phyloP scores from a whole-genome alignment of 169 alveolate genomes.

The Cryptosporidium ubiquitum region DNA sequence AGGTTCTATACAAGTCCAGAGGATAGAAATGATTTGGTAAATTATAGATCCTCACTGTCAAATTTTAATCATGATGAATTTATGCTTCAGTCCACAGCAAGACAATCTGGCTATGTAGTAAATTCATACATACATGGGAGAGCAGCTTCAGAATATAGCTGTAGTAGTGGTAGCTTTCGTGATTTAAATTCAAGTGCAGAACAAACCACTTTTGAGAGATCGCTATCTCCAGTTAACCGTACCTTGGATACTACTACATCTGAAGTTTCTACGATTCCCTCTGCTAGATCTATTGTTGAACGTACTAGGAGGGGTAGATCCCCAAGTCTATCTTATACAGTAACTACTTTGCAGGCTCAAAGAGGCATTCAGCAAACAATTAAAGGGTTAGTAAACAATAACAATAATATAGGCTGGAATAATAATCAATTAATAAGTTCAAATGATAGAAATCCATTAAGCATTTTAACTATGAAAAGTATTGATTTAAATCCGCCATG shows the following conservation, averaged over 20 bases:
- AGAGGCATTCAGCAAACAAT: constrained; percentile 1
- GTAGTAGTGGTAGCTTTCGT: constrained; percentile 55
- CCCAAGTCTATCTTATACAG: constrained; percentile 67
- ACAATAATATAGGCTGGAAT: not conserved
- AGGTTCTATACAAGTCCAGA: constrained; percentile 66
- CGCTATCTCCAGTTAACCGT: constrained; percentile 51
- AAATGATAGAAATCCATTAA: constrained; percentile 52
- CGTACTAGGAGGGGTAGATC: constrained; percentile 67
- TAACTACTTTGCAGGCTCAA: constrained; percentile 45
- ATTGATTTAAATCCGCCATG: constrained; percentile 60
- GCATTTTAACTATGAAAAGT: constrained; percentile 48
- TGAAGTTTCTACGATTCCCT: constrained; percentile 69
- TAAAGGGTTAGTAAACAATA: not conserved
- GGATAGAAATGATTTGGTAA: constrained; percentile 28
- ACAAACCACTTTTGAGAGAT: constrained; percentile 11
- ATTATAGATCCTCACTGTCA: constrained; percentile 18
- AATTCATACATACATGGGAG: constrained; percentile 62
- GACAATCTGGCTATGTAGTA: constrained; percentile 58
- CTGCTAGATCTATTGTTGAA: constrained; percentile 58
- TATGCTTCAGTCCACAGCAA: constrained; percentile 43
- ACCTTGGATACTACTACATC: constrained; percentile 40
- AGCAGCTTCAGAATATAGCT: constrained; percentile 74
- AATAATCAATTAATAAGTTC: constrained; percentile 18
- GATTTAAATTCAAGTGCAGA: constrained; percentile 46
- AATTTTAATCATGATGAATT: constrained; percentile 55